These are phyloP conservation scores for Exidia glandulosa DNA, from an alignment of 768 basidiomycete genomes.

Conservation along the genomic window DNA sequence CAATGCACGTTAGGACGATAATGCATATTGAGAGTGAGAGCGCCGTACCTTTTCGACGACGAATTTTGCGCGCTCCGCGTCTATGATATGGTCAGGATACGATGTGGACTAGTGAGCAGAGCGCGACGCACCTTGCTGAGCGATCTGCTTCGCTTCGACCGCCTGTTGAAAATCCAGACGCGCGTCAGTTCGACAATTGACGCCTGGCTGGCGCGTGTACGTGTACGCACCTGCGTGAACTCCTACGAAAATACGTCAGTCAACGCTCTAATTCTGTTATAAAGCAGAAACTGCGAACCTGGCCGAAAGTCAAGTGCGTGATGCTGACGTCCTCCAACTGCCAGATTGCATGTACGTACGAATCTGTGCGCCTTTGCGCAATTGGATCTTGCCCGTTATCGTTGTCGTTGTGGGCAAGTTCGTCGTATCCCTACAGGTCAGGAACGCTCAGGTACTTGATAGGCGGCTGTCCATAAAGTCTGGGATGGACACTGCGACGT, in stretches of 20 bases:
- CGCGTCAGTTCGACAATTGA: too few species aligned
- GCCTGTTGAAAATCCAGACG: conserved; percentile 36
- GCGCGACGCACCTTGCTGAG: conserved; percentile 71
- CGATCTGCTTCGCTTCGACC: conserved; percentile 99
- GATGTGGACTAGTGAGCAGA: not conserved
- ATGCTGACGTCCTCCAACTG: conserved; percentile 96
- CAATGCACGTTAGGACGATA: not conserved
- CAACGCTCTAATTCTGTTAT: not conserved
- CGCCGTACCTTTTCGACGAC: conserved; percentile 86
- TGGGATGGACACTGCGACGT: too few species aligned
- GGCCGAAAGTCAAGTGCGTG: conserved; percentile 80
- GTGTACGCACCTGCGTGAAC: conserved; percentile 57
- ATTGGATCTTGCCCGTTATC: too few species aligned
- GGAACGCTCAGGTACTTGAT: too few species aligned
- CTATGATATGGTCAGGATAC: conserved; percentile 26
- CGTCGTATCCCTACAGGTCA: too few species aligned
- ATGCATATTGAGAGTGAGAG: not conserved
- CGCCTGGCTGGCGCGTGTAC: not conserved
- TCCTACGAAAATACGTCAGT: conserved; percentile 39
- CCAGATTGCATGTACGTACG: too few species aligned
- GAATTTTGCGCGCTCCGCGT: conserved; percentile 98
- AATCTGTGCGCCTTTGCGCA: too few species aligned
- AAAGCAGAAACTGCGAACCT: conserved; percentile 32
- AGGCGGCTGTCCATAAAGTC: too few species aligned
- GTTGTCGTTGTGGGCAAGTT: too few species aligned